phyloP scores from a whole-genome alignment of 2,329 filamentous ascomycete genomes.

The Fusarium ambrosium region DNA sequence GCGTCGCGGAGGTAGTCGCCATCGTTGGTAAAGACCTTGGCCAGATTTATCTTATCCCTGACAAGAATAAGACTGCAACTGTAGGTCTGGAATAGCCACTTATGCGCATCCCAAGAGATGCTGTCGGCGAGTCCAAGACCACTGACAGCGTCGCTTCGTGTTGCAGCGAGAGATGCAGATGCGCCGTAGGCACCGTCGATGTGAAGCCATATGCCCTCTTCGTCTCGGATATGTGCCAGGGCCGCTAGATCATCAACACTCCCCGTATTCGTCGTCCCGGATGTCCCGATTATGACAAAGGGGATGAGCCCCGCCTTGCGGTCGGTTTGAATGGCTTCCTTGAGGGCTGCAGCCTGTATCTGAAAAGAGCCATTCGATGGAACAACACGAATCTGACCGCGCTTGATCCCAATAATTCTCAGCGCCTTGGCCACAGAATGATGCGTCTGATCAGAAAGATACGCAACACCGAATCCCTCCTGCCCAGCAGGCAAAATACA shows the following conservation, averaged over 20 bases:
- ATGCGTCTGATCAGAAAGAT: background rate
- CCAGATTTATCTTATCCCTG: background rate
- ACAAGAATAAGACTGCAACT: background rate
- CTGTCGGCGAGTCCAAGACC: background rate
- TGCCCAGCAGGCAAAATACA: background rate
- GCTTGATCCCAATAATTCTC: background rate
- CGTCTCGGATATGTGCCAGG: background rate
- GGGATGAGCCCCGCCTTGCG: background rate
- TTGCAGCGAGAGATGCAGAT: background rate
- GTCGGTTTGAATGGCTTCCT: background rate
- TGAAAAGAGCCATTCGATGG: background rate
- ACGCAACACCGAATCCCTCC: background rate
- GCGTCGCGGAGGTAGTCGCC: background rate
- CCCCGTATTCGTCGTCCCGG: background rate
- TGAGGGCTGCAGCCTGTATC: background rate
- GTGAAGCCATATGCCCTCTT: background rate
- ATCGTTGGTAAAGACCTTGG: background rate
- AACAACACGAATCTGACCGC: background rate
- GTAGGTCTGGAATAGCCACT: background rate
- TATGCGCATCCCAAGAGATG: slow-evolving; percentile 1
- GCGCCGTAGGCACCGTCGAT: background rate
- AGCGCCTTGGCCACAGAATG: background rate
- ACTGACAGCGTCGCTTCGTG: background rate
- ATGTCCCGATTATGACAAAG: background rate
- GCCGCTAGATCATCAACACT: background rate